Evolutionary conservation across 345 rosid species (phyloP), one percentile per base, ranked within the genome.

Genomic region (Erodium maritimum): DNA sequence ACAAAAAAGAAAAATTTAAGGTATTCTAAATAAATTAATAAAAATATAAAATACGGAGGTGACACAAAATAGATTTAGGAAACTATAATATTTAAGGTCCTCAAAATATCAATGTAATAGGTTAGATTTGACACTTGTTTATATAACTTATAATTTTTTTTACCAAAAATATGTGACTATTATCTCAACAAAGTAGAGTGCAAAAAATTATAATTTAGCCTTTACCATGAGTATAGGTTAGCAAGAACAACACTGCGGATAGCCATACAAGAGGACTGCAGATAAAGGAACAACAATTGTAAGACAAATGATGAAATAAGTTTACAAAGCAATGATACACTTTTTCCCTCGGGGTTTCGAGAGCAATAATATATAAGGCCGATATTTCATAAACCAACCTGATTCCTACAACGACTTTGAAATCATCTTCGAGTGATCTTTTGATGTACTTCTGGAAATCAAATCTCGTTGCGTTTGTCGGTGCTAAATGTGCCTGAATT

Each of bases 391-490:
- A 29, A 29, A 21, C 81, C 0, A 5, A 89, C 96, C 76, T 87
- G 68, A 93, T 93, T 6, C 93, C 99, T 5, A 94, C 99, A 10
- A 94, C 94, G 20, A 77, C 88, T 70, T 78, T 77, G 67, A 94
- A 90, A 74, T 94, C 99, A 13, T 85, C 84, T 67, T 94, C 91
- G 16, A 94, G 79, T 61, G 99, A 94, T 76, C 85, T 82, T 53
- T 76, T 71, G 58, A 94, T 90, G 73, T 94, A 94, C 50, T 85
- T 78, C 65, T 81, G 90, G 59, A 94, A 94, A 69, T 94, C 79
- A 21, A 94, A 94, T 66, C 33, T 85, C 56, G 77, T 71, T 72
- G 68, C 85, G 66, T 86, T 85, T 61, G 80, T 84, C 25, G 88
- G 88, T 45, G 95, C 86, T 71, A 94, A 65, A 82, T 94, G 99